Percentiles rank a stretch among this genome's conserved stretches.
These are phyloP conservation scores for Furcasterigmium furcatum DNA, from an alignment of 2,329 filamentous ascomycete species.

Conservation along the genomic window DNA sequence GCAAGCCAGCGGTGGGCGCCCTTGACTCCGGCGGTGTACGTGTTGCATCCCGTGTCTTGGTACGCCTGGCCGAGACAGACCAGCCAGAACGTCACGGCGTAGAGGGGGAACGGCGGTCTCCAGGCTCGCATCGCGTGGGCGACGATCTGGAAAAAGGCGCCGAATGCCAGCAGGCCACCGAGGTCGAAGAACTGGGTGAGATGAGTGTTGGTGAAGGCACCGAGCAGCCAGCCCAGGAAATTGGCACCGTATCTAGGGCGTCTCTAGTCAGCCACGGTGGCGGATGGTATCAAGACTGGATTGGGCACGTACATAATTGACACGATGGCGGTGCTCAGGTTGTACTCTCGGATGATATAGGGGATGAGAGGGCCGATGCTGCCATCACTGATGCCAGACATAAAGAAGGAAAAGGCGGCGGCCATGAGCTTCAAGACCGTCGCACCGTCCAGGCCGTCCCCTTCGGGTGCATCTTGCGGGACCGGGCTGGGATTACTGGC, in stretches of 20 bases:
- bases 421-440: conserved; percentile 46
- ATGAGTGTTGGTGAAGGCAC: conserved; percentile 53
- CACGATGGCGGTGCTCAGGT: conserved; percentile 47
- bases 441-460: conserved; percentile 11
- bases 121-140: conserved; percentile 53
- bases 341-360: conserved; percentile 56
- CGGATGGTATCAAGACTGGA: conserved; percentile 10
- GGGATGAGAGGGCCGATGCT: conserved; percentile 61
- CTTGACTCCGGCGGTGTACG: conserved; percentile 50
- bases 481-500: neutral
- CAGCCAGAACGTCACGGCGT: conserved; percentile 54
- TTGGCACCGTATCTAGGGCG: conserved; percentile 48
- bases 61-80: conserved; percentile 58
- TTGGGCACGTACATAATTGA: conserved; percentile 39
- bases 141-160: conserved; percentile 51
- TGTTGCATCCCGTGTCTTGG: conserved; percentile 62
- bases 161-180: conserved; percentile 53
- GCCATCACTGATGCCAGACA: conserved; percentile 63
- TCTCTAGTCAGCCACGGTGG: neutral
- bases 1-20: conserved; percentile 57
- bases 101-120: conserved; percentile 54
- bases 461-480: neutral
- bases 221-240: conserved; percentile 58
- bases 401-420: conserved; percentile 61
- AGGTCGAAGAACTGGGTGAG: conserved; percentile 49